Conservation (phyloP, 2,329 filamentous ascomycete species). For the Tolypocladium capitatum region DNA sequence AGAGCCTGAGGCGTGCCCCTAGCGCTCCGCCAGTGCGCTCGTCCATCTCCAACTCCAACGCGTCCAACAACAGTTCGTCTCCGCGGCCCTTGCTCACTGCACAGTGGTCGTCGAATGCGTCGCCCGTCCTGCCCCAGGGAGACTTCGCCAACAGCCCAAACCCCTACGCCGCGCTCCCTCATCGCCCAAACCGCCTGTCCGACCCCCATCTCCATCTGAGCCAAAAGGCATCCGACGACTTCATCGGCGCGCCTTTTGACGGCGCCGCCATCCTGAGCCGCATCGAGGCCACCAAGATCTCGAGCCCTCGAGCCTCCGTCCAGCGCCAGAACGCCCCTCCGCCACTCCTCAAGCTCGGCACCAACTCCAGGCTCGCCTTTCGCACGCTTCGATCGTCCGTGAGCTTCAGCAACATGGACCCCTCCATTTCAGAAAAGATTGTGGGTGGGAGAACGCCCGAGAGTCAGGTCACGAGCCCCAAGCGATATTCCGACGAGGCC, state of each 20-base stretch:
- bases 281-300: slow-evolving; percentile 37
- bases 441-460: slow-evolving; percentile 24
- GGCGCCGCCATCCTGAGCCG: slow-evolving; percentile 47
- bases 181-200: slow-evolving; percentile 10
- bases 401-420: slow-evolving; percentile 31
- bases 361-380: slow-evolving; percentile 36
- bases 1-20: slow-evolving; percentile 46
- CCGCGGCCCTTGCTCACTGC: slow-evolving; percentile 30
- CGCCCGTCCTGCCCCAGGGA: slow-evolving; percentile 30
- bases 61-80: slow-evolving; percentile 34
- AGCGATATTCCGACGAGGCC: slow-evolving; percentile 69
- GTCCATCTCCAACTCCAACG: slow-evolving; percentile 34
- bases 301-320: slow-evolving; percentile 18
- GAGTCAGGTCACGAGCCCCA: slow-evolving; percentile 37
- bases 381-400: slow-evolving; percentile 51
- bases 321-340: slow-evolving; percentile 17
- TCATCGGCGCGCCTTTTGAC: slow-evolving; percentile 55
- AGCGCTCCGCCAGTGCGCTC: slow-evolving; percentile 41
- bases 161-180: slow-evolving; percentile 6
- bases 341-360: slow-evolving; percentile 33
- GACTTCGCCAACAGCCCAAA: slow-evolving; percentile 19
- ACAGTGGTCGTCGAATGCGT: slow-evolving; percentile 30
- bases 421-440: slow-evolving; percentile 23
- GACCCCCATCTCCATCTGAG: slow-evolving; percentile 6
- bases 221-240: slow-evolving; percentile 36